Conservation (phyloP, 2,329 filamentous ascomycete species). For the Trichophyton verrucosum region DNA sequence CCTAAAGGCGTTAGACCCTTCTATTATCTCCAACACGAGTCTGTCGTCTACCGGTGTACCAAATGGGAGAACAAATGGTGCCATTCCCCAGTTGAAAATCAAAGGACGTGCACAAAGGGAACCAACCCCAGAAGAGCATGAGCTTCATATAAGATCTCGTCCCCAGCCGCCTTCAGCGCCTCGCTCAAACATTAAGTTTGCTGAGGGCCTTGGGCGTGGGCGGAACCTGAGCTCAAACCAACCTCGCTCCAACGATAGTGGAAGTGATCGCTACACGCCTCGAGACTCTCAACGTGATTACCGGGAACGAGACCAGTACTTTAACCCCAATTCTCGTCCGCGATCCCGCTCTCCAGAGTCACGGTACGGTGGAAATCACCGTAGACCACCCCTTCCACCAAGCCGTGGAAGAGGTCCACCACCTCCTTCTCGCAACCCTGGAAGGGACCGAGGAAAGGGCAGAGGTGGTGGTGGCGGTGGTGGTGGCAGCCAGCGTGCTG, state of each 20-base stretch:
- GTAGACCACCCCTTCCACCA: constrained; percentile 17
- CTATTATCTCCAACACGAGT: constrained; percentile 30
- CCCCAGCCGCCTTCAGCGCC: constrained; percentile 19
- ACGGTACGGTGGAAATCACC: constrained; percentile 14
- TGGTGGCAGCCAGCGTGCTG: constrained; percentile 11
- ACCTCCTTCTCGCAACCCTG: constrained; percentile 8
- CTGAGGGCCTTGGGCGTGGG: constrained; percentile 20
- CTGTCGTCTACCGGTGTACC: constrained; percentile 14
- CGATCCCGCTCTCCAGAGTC: constrained; percentile 24
- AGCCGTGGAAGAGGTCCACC: constrained; percentile 13
- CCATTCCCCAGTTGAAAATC: constrained; percentile 23
- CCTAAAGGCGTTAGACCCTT: constrained; percentile 26
- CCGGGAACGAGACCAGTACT: constrained; percentile 21
- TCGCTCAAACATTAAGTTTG: constrained; percentile 27
- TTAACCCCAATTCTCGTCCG: constrained; percentile 16
- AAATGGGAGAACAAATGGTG: constrained; percentile 13
- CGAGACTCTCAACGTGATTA: constrained; percentile 10
- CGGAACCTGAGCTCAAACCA: constrained; percentile 17
- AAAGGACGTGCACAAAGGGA: constrained; percentile 24
- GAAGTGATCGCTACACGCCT: constrained; percentile 8
- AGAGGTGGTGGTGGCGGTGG: constrained; percentile 17
- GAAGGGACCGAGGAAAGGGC: constrained; percentile 14
- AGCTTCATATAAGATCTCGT: constrained; percentile 21
- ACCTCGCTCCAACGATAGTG: constrained; percentile 8
- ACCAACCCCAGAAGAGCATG: constrained; percentile 25